Evolutionary conservation across 768 basidiomycete genomes (phyloP).

Genomic region (Phlebiopsis gigantea): DNA sequence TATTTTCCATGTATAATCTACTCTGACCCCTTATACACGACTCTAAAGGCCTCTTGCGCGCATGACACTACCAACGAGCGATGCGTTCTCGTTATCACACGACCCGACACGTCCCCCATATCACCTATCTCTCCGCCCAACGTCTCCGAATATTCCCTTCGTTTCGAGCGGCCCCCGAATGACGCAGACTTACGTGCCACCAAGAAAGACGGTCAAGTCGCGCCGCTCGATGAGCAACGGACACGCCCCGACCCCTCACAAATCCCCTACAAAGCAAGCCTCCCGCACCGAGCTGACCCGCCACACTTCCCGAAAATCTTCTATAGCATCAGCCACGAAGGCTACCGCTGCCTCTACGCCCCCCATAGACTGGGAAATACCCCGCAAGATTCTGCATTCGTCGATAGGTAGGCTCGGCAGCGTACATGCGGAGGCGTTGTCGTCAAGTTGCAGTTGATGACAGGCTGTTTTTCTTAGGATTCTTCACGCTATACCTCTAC

Average conservation of each 20-base stretch:
- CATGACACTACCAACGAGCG: slow-evolving; percentile 17
- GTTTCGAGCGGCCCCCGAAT: slow-evolving; percentile 1
- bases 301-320: not conserved
- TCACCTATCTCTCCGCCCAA: slow-evolving; percentile 13
- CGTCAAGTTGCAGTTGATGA: slow-evolving; percentile 1
- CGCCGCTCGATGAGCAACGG: slow-evolving; percentile 8
- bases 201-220: slow-evolving; percentile 1
- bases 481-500: slow-evolving; percentile 60
- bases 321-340: not conserved
- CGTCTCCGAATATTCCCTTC: slow-evolving; percentile 17
- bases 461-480: slow-evolving; percentile 35
- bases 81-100: slow-evolving; percentile 17
- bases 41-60: not conserved
- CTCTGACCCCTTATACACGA: slow-evolving; percentile 1
- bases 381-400: slow-evolving; percentile 81
- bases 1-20: not conserved
- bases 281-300: not conserved
- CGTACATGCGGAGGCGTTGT: no score
- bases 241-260: not conserved
- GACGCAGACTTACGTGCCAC: not conserved
- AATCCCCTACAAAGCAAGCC: not conserved
- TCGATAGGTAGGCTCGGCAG: slow-evolving; percentile 67
- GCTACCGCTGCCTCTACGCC: not conserved
- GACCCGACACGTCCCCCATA: slow-evolving; percentile 13
- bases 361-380: slow-evolving; percentile 80